Percentiles rank a stretch among this genome's conserved stretches.
phyloP scores from a whole-genome alignment of 2,329 filamentous ascomycete genomes.

The Xylaria sp. region DNA sequence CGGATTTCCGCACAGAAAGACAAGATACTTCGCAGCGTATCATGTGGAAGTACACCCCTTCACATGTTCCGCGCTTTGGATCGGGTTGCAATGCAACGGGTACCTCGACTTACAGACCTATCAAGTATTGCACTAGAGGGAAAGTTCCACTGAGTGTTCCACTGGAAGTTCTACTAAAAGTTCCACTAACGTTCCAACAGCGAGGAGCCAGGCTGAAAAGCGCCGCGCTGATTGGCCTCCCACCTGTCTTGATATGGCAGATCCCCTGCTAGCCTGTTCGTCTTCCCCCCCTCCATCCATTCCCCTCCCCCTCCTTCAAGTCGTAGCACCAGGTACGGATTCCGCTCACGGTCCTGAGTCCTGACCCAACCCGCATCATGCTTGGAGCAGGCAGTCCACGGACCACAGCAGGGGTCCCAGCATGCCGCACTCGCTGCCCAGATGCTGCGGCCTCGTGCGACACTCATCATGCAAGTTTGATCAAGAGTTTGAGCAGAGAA shows the following conservation, averaged over 20 bases:
- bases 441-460: slow-evolving; percentile 30
- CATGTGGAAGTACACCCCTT: background rate
- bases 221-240: slow-evolving; percentile 21
- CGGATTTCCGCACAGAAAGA: background rate
- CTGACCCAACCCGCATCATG: slow-evolving; percentile 14
- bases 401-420: slow-evolving; percentile 22
- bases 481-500: slow-evolving; percentile 15
- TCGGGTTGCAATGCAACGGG: background rate
- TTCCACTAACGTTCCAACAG: background rate
- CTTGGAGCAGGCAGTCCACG: slow-evolving; percentile 8
- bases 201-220: background rate
- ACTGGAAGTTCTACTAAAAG: background rate
- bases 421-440: slow-evolving; percentile 20
- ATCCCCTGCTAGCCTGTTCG: slow-evolving; percentile 21
- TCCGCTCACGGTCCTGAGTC: background rate
- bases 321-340: background rate
- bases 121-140: background rate
- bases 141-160: background rate
- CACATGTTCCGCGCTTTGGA: background rate
- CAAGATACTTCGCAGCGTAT: background rate
- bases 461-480: slow-evolving; percentile 22
- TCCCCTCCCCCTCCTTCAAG: background rate
- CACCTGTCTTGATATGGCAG: slow-evolving; percentile 12
- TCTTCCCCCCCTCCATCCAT: slow-evolving; percentile 13
- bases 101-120: background rate